Evolutionary conservation across 306 rosid species (phyloP), one percentile per base, ranked within the genome.

Genomic region (Chamaecrista fasciculata): DNA sequence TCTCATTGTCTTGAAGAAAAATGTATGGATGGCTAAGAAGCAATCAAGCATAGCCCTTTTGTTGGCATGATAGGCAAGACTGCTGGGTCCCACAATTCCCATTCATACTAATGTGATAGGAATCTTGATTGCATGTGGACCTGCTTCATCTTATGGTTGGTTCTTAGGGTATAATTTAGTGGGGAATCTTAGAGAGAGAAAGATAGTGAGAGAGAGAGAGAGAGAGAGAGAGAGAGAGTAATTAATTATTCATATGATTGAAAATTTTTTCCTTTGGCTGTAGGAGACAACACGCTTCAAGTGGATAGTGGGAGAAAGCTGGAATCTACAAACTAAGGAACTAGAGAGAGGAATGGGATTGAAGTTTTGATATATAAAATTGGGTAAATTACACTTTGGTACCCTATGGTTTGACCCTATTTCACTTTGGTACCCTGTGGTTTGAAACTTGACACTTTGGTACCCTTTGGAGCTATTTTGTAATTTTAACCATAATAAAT

Each of bases 241-340:
- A n/a, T n/a, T n/a, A n/a, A n/a, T n/a, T n/a, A n/a, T n/a, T 29
- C 11, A 42, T 8, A 11, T 71, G 50, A 76, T 55, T 55, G 62
- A 70, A 59, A 76, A n/a, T n/a, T n/a, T n/a, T 55, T 31, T 65
- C 0, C 20, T 66, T 73, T 59, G 82, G 73, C 18, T 28, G 81
- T 36, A 42, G 70, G 66, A 66, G 70, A 59, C 19, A 48, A 37
- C 20, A 50, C 64, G 69, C 59, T 71, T 42, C 64, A 25, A 55
- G 49, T 59, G 29, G 31, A 50, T 69, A 59, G 83, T 71, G 83
- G 83, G 72, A 70, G 71, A 80, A 74, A 80, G 79, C 65, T 80
- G 79, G 83, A 24, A 16, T 3, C 28, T n/a, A n/a, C n/a, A n/a
- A n/a, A n/a, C n/a, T n/a, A n/a, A n/a, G n/a, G n/a, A n/a, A n/a